phyloP scores from a whole-genome alignment of 306 rosid genomes.

The Lithocarpus polystachyus region DNA sequence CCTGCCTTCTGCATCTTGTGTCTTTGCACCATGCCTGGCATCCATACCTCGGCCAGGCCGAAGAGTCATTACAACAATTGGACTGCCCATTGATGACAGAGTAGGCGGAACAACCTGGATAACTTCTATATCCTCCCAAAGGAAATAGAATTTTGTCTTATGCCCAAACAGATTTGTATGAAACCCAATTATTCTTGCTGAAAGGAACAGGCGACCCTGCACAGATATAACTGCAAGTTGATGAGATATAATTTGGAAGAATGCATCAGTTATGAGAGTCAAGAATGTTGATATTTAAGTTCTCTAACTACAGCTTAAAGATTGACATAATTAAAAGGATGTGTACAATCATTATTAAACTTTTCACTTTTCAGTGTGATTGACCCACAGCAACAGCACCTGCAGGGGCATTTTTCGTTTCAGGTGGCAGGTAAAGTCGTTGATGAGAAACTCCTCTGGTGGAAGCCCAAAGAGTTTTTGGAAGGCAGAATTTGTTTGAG shows the following conservation, averaged over 20 bases:
- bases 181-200: constrained; percentile 90
- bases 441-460: constrained; percentile 93
- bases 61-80: constrained; percentile 70
- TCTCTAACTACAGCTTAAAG: not conserved
- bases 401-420: constrained; percentile 94
- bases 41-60: constrained; percentile 83
- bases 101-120: constrained; percentile 73
- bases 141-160: constrained; percentile 83
- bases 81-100: constrained; percentile 95
- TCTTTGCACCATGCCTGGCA: constrained; percentile 87
- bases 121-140: constrained; percentile 97
- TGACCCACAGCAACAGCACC: constrained; percentile 40
- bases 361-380: constrained; percentile 14
- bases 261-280: constrained; percentile 9
- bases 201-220: constrained; percentile 92
- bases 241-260: constrained; percentile 24
- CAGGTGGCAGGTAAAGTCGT: constrained; percentile 92
- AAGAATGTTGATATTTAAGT: constrained; percentile 6
- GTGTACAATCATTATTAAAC: not conserved
- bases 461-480: constrained; percentile 96
- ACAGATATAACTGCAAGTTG: constrained; percentile 24
- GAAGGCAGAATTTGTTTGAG: constrained; percentile 91
- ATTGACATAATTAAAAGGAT: not conserved
- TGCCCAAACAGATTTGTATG: constrained; percentile 89
- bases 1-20: constrained; percentile 85